These are phyloP conservation scores for Talaromyces verruculosus DNA, from an alignment of 2,329 filamentous ascomycete species.

Conservation along the genomic window DNA sequence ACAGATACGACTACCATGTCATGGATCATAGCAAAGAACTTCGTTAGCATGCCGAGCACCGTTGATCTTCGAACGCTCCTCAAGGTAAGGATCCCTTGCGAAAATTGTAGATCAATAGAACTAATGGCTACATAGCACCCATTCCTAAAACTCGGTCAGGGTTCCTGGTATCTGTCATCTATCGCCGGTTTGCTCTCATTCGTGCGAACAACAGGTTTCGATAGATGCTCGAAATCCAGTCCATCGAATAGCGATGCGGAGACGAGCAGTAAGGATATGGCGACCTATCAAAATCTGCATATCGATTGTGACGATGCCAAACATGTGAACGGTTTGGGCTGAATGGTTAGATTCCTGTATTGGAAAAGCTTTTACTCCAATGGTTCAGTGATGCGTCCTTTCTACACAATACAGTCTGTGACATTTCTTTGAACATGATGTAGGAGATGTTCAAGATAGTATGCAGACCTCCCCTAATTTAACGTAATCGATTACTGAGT, in stretches of 20 bases:
- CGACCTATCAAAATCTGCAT: neutral
- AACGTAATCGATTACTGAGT: too few species aligned
- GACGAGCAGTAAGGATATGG: neutral
- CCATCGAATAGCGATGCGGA: neutral
- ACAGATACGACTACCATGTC: neutral
- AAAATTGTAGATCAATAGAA: neutral
- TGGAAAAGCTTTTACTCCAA: too few species aligned
- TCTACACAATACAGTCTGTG: too few species aligned
- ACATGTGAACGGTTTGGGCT: too few species aligned
- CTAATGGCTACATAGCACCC: neutral
- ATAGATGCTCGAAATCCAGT: neutral
- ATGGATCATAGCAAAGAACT: neutral
- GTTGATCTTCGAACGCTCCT: neutral
- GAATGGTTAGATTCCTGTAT: too few species aligned
- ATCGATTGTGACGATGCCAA: too few species aligned
- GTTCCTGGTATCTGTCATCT: neutral
- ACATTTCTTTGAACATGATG: too few species aligned
- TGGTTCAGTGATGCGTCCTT: too few species aligned
- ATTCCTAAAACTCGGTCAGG: neutral
- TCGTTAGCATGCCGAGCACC: neutral
- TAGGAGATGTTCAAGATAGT: too few species aligned
- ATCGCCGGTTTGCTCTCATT: neutral
- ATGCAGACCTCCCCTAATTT: too few species aligned
- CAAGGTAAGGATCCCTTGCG: neutral
- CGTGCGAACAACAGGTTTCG: neutral